Base-by-base conservation (phyloP, 306 rosid species). In the Argentina anserina region DNA sequence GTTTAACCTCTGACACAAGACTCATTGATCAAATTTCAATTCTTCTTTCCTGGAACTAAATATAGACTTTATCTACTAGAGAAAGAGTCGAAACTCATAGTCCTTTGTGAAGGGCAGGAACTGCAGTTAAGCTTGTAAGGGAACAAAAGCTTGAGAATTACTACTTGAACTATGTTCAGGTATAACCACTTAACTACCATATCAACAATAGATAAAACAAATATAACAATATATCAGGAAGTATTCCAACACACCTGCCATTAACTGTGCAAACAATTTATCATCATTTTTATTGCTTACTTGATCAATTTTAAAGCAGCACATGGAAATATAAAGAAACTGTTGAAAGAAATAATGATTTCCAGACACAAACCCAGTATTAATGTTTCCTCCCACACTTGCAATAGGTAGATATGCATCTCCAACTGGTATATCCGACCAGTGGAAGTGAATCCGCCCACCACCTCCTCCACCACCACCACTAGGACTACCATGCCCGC, bases 401-500 rank as follows among this genome's bases (percentile, higher is more conserved):
- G 98, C 97, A 69, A 91, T 79, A 43, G 96, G 91, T 74, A 85
- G 41, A 79, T 94, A 94, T 78, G 88, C 98, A 87, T 94, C 98
- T 66, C 96, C 98, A 71, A 83, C 84, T 34, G 87, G 89, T 73
- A 94, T 75, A 67, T 86, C 84, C 50, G 95, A 82, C 98, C 98
- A 94, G 73, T 94, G 97, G 79, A 94, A 94, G 86, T 94, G 98
- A 89, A 94, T 66, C 81, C 98, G 86, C 74, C 98, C 98, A 23
- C 98, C 98, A 14, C 98, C 98, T 0, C 98, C 98, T 0, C 98
- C 98, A 5, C 98, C 98, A 0, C 97, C 97, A 9, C 96, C 97
- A 8, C 81, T 62, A 39, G 88, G 87, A 88, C 96, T 83, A 49
- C 98, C 98, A 53, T 83, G 87, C 58, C 98, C 98, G 62, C 97